These are phyloP conservation scores for Paecilomyces fulvus DNA, from an alignment of 2,329 filamentous ascomycete species.

Conservation along the genomic window DNA sequence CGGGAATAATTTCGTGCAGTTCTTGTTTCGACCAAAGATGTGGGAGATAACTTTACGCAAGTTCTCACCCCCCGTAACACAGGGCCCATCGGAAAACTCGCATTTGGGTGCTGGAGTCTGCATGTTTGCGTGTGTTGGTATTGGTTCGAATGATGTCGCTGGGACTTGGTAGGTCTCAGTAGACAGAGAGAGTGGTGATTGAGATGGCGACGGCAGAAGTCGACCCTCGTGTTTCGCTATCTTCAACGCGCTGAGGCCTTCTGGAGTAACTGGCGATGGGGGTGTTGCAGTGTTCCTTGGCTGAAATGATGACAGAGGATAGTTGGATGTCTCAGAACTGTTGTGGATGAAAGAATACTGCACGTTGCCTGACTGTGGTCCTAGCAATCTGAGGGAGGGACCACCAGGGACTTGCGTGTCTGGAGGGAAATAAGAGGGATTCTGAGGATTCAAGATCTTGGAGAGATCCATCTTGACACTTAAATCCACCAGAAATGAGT, in stretches of 20 bases:
- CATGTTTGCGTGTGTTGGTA: background rate
- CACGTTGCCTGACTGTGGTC: background rate
- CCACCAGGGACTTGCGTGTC: background rate
- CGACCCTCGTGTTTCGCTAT: background rate
- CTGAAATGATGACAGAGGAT: background rate
- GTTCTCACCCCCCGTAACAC: constrained; percentile 31
- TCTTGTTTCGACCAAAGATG: constrained; percentile 76
- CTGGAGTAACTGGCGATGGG: background rate
- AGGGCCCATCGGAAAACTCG: constrained; percentile 12
- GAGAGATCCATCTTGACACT: background rate
- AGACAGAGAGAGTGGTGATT: background rate
- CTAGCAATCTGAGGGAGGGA: background rate
- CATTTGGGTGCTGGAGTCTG: constrained; percentile 4
- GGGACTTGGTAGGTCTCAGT: background rate
- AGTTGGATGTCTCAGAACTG: background rate
- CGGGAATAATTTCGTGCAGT: constrained; percentile 63
- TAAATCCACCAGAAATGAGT: background rate
- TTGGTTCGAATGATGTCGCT: background rate
- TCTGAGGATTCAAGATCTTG: background rate
- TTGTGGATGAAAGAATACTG: background rate
- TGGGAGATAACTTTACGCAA: constrained; percentile 71
- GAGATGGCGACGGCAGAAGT: background rate
- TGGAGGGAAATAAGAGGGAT: background rate
- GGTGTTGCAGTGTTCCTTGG: background rate
- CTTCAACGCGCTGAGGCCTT: background rate